Conservation (phyloP, 2,329 filamentous ascomycete genomes). For the Paraphoma sp. region DNA sequence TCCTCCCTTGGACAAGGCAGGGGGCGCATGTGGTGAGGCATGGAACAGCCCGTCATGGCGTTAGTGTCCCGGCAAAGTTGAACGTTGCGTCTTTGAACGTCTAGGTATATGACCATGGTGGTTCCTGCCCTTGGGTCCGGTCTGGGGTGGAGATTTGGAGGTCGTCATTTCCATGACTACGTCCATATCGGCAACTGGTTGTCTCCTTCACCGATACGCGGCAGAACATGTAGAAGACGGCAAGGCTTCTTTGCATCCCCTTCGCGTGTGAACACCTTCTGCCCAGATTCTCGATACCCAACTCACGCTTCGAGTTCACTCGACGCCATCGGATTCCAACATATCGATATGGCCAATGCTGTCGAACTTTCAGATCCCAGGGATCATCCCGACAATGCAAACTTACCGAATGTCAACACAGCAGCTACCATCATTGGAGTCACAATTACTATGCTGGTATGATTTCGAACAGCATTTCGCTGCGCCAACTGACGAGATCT, state of each 20-base stretch:
- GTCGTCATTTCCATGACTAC: background rate
- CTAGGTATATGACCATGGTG: conserved; percentile 3
- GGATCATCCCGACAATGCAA: conserved; percentile 33
- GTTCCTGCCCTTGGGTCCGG: background rate
- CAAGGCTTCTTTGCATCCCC: background rate
- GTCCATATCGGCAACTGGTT: background rate
- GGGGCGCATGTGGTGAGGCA: conserved; percentile 14
- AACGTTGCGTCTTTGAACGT: background rate
- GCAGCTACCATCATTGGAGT: conserved; percentile 37
- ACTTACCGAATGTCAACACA: conserved; percentile 37
- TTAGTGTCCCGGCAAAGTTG: conserved; percentile 1
- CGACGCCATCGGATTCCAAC: no score
- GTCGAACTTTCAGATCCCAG: conserved; percentile 9
- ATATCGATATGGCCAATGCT: background rate
- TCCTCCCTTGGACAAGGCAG: conserved; percentile 20
- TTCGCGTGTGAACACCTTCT: background rate
- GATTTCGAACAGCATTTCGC: conserved; percentile 1
- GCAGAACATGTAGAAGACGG: background rate
- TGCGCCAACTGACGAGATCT: conserved; percentile 3
- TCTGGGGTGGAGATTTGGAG: background rate
- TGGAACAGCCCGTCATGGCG: conserved; percentile 10
- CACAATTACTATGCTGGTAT: conserved; percentile 38
- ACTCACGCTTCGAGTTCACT: no score
- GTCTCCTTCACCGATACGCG: background rate
- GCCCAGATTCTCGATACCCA: background rate